Evolutionary conservation across 805 yeast genomes (phyloP).

Genomic region (Kuraishia borneana): DNA sequence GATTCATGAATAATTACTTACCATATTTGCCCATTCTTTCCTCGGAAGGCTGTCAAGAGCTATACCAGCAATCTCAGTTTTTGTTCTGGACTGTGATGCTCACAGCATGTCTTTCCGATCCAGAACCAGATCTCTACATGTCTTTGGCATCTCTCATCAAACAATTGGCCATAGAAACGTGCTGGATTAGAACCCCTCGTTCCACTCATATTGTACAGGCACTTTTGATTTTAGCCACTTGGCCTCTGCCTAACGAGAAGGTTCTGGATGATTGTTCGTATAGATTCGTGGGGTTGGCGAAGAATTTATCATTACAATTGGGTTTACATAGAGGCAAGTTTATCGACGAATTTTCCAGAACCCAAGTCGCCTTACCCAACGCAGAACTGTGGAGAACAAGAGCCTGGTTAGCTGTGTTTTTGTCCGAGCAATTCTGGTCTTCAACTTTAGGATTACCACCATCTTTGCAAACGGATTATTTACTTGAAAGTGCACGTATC

Average conservation of each 20-base stretch:
- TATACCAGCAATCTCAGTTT: conserved; percentile 74
- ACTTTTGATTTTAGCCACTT: conserved; percentile 65
- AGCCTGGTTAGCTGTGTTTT: conserved; percentile 83
- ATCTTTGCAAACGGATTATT: conserved; percentile 69
- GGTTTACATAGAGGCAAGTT: conserved; percentile 90
- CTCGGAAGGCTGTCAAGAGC: conserved; percentile 59
- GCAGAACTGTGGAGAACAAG: conserved; percentile 93
- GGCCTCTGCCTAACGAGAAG: conserved; percentile 92
- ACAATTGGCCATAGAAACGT: conserved; percentile 81
- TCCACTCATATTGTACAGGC: conserved; percentile 93
- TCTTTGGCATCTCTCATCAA: conserved; percentile 68
- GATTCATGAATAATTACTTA: conserved; percentile 53
- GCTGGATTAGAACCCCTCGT: conserved; percentile 89
- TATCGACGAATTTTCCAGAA: conserved; percentile 80
- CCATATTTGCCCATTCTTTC: conserved; percentile 76
- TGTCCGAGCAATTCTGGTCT: conserved; percentile 86
- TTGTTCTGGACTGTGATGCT: conserved; percentile 86
- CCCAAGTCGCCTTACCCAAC: conserved; percentile 79
- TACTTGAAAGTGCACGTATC: conserved; percentile 67
- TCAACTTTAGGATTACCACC: conserved; percentile 84
- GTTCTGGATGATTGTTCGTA: conserved; percentile 88
- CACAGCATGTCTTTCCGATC: conserved; percentile 79
- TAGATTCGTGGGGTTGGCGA: conserved; percentile 80
- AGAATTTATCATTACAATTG: conserved; percentile 70
- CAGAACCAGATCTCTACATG: conserved; percentile 74